Base-by-base conservation (phyloP, 495 filamentous ascomycete species). In the Hypoxylon trugodes region DNA sequence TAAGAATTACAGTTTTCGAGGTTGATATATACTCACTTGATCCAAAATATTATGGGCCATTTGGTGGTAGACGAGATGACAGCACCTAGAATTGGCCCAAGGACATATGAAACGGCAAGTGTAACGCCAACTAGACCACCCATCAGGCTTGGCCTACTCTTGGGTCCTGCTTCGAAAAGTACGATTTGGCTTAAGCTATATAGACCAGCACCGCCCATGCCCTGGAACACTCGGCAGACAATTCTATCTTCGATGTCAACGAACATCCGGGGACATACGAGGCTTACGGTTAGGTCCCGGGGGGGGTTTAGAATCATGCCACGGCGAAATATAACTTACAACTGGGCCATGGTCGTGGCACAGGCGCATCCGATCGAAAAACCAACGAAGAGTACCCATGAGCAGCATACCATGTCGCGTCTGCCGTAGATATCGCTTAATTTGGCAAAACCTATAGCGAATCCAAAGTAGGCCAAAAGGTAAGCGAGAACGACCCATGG, bases 31-130 rank as follows among this genome's bases (percentile, higher is more conserved):
- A 79, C 79, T n/a, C n/a, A n/a, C n/a, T 91, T 91, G 75, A 92
- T 86, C 85, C 85, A 91, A 69, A 89, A 92, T 25, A 82, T 82
- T 80, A 87, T 89, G 26, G 86, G 69, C 90, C 90, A 92, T 3
- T 77, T 78, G 10, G 86, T 77, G 3, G 79, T 75, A 40, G 87
- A 77, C 0, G 89, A 82, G 45, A 93, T 87, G 1, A 81, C 79
- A 15, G 90, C 90, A 9, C 90, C 90, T 1, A 92, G 74, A 2
- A 93, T 67, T 1, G 90, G 90, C 0, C 90, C 90, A 4, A 87
- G 67, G 2, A 81, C 72, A 50, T 77, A 81, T 2, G 78, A 80
- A 2, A 79, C 67, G 9, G 77, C 78, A 9, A 82, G 65, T 0
- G 78, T 80, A 32, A 77, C 53, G 22, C 78, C 79, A 0, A 82